Percentiles rank a stretch among this genome's conserved stretches.
Conservation (phyloP, 176 grass and related monocot genomes). For the Stipa capillata region DNA sequence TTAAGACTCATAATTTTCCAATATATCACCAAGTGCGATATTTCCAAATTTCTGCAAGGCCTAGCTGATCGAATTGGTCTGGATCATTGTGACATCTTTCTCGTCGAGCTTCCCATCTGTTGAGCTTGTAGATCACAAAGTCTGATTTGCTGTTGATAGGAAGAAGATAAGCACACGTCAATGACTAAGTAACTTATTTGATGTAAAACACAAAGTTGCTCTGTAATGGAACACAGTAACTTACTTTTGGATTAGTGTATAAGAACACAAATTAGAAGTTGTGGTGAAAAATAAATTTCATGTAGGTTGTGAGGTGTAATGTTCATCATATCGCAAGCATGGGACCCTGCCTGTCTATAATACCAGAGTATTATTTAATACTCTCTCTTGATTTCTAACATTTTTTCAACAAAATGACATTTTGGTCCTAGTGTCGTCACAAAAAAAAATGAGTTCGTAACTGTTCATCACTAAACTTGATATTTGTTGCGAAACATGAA, state of each 20-base stretch:
- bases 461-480: not conserved
- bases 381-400: not conserved
- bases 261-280: not conserved
- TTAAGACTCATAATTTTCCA: slow-evolving; percentile 31
- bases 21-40: slow-evolving; percentile 35
- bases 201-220: not conserved
- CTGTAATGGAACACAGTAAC: not conserved
- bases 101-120: slow-evolving; percentile 62
- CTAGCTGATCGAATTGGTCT: slow-evolving; percentile 54
- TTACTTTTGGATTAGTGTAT: not conserved
- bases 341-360: not conserved
- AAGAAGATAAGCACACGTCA: slow-evolving; percentile 14
- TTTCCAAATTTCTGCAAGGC: slow-evolving; percentile 41
- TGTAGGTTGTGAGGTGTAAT: not conserved
- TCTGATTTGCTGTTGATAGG: slow-evolving; percentile 59
- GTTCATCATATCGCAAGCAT: not conserved
- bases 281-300: not conserved
- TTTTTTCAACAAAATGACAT: not conserved
- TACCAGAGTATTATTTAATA: not conserved
- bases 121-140: slow-evolving; percentile 70
- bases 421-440: not conserved
- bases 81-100: slow-evolving; percentile 44
- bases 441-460: not conserved
- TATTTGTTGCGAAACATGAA: not conserved
- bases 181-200: not conserved